phyloP scores from a whole-genome alignment of 805 yeast species.

The Myxozyma melibiosi region DNA sequence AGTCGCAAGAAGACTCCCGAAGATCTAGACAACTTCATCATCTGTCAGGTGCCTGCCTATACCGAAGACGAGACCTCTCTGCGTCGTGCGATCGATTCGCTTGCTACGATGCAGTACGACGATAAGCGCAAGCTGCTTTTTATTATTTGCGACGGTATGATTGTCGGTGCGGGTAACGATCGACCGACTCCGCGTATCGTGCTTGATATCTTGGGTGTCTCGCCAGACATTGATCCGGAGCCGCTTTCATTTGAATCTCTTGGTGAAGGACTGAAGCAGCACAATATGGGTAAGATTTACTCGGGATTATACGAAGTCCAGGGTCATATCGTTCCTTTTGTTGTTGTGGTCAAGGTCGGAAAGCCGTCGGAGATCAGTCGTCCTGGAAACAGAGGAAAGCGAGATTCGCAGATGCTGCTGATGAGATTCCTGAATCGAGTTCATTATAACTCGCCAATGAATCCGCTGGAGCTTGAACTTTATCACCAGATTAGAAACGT shows the following conservation, averaged over 20 bases:
- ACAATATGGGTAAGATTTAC: conserved; percentile 63
- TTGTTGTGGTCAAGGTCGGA: conserved; percentile 62
- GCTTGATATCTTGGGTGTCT: conserved; percentile 56
- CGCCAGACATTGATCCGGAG: conserved; percentile 56
- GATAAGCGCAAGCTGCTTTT: conserved; percentile 60
- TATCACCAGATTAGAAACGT: conserved; percentile 57
- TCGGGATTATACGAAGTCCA: conserved; percentile 61
- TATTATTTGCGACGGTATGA: conserved; percentile 63
- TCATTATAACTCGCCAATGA: conserved; percentile 63
- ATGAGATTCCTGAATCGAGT: conserved; percentile 65
- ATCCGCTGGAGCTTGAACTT: conserved; percentile 57
- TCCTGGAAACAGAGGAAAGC: conserved; percentile 68
- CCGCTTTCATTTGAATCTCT: conserved; percentile 58
- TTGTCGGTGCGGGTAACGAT: conserved; percentile 65
- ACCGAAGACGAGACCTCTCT: conserved; percentile 61
- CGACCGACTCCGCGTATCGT: conserved; percentile 60
- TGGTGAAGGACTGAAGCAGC: conserved; percentile 64
- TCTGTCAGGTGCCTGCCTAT: conserved; percentile 58
- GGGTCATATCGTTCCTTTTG: conserved; percentile 58
- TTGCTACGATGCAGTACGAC: conserved; percentile 60
- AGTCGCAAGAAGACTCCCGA: conserved; percentile 43
- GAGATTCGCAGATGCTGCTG: conserved; percentile 62
- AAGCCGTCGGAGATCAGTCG: conserved; percentile 58
- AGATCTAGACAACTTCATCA: conserved; percentile 45
- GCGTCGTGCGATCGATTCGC: conserved; percentile 59